Base-by-base conservation (phyloP, 441 rosid genomes). In the Populus hybrid region DNA sequence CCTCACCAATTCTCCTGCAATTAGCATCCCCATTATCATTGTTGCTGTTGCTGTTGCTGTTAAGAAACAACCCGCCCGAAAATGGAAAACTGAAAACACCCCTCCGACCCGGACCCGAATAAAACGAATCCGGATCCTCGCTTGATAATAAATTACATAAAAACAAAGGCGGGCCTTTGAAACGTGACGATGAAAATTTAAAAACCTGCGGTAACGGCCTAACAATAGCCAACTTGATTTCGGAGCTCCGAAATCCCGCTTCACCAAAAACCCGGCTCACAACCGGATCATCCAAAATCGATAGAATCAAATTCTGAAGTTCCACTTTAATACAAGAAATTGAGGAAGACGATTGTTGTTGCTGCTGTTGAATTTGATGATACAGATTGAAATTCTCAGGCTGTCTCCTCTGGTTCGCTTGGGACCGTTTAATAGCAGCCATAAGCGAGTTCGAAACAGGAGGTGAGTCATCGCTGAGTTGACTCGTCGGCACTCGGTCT, bases 341-440 rank as follows among this genome's bases (percentile, higher is more conserved):
- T 0, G 99, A 95, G 6, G 97, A 86, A 2, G 97, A 80, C 30
- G 89, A 28, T 34, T 84, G 78, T 57, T 85, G 84, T 24, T 79
- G 89, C 16, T 76, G 73, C 40, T 74, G 79, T 76, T 90, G 92
- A 21, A 88, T 80, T 69, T 93, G 97, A 66, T 89, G 93, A 89
- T n/a, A 90, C 59, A 95, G 73, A 67, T 90, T 94, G 74, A 88
- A 88, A 68, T 84, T 90, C 80, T 95, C 99, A 23, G 98, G 99
- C 23, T 89, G 93, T 68, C 98, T 74, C 77, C 95, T 81, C 86
- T 95, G 99, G 67, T 84, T 90, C 24, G 95, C 97, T 75, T 95
- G 97, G 6, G 98, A 91, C 24, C 99, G 91, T 73, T 91, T 92
- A 82, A 95, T 92, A 77, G 97, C 98, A 76, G 98, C 99, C 98